These are phyloP conservation scores for Hansfordia pulvinata DNA, from an alignment of 2,329 filamentous ascomycete genomes.

Conservation along the genomic window DNA sequence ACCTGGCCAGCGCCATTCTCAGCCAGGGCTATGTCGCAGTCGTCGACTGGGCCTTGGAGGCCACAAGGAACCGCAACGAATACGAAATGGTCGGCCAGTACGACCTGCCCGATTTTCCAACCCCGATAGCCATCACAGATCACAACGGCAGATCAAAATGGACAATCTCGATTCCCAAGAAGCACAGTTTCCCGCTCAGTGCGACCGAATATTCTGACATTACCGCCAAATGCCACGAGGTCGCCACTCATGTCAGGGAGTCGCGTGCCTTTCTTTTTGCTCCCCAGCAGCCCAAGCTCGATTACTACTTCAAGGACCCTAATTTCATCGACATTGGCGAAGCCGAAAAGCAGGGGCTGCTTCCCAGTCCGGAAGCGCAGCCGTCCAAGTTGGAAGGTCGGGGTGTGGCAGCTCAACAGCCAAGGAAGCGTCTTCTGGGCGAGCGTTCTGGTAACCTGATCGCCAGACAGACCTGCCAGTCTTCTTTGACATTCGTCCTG, in stretches of 20 bases:
- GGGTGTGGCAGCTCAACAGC: slow-evolving; percentile 11
- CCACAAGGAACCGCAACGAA: slow-evolving; percentile 29
- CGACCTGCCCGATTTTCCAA: slow-evolving; percentile 56
- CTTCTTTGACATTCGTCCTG: slow-evolving; percentile 64
- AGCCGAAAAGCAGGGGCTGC: slow-evolving; percentile 49
- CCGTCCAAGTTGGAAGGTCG: slow-evolving; percentile 22
- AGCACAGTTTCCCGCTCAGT: slow-evolving; percentile 51
- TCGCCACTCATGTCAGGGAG: slow-evolving; percentile 43
- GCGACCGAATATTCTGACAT: slow-evolving; percentile 56
- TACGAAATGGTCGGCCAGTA: slow-evolving; percentile 57
- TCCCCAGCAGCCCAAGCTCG: slow-evolving; percentile 28
- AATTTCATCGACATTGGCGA: slow-evolving; percentile 65
- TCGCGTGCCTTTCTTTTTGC: slow-evolving; percentile 27
- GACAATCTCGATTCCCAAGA: slow-evolving; percentile 68
- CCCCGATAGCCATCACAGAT: slow-evolving; percentile 58
- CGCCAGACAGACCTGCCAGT: slow-evolving; percentile 47
- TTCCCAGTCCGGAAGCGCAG: slow-evolving; percentile 31
- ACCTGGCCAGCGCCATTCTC: slow-evolving; percentile 25
- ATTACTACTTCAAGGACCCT: slow-evolving; percentile 49
- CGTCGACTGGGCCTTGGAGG: slow-evolving; percentile 23
- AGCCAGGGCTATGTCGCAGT: slow-evolving; percentile 15
- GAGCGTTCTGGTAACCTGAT: slow-evolving; percentile 27
- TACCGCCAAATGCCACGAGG: slow-evolving; percentile 51
- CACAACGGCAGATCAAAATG: slow-evolving; percentile 51
- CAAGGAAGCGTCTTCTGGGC: slow-evolving; percentile 32